Evolutionary conservation across 805 yeast genomes (phyloP), one percentile per base, ranked within the genome.

Genomic region (Nakazawaea ernobii): DNA sequence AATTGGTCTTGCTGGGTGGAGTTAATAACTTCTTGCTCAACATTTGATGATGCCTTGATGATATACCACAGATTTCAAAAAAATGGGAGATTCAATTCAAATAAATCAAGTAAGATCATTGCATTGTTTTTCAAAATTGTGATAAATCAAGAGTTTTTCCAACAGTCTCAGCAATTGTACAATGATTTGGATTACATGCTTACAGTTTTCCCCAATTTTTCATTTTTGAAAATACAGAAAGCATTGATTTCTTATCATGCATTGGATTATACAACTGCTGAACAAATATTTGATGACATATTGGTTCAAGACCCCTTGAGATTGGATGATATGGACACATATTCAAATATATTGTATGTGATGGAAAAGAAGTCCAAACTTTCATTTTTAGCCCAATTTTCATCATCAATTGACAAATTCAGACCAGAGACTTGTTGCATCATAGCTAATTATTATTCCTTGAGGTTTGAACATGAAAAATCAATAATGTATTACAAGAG

Each of bases 1-100:
- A 92, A 92, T 62, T 94, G 99, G 99, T 78, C 91, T 46, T 85
- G 94, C 49, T 94, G 97, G 97, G 73, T 75, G 49, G 97, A 92
- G 59, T 69, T 94, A 35, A 67, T 80, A 10, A 68, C 79, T 4
- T 79, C 87, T 45, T 65, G 88, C 28, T 64, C 77, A 7, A 74
- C 79, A 29, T 72, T 80, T 46, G 85, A 83, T 50, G 86, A 85
- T 46, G 84, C 88, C 0, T 49, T 68, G 42, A 54, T 57, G 45
- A 57, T 74, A 52, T 52, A 71, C 37, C 59, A 66, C 51, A 63
- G 68, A 53, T 59, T 73, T 52, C 60, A 69, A 39, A 58, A 62
- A n/a, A 59, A 68, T 29, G 61, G 68, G 15, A 59, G 60, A 27
- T 58, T 65, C 17, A 54, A 65, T 15, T 57, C 69, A 30, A 53